Percentiles rank a stretch among this genome's conserved stretches.
phyloP scores from a whole-genome alignment of 1,284 basidiomycete species.

The Porodaedalea pini region DNA sequence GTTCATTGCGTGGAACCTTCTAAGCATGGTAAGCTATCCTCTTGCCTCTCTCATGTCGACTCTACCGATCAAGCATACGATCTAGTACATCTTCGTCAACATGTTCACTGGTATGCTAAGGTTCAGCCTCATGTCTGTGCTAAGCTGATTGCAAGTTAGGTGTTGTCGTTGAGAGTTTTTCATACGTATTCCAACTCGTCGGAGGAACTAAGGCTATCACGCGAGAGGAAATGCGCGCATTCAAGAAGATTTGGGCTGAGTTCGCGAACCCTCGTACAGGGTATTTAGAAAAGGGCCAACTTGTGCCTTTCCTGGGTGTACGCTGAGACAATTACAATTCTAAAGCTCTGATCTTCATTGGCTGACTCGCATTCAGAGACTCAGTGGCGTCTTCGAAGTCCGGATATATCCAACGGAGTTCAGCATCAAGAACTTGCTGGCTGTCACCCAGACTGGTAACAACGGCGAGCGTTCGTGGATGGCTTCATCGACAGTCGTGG shows the following conservation, averaged over 20 bases:
- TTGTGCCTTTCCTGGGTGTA: constrained; percentile 82
- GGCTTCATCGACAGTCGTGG: constrained; percentile 29
- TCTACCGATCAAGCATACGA: constrained; percentile 7
- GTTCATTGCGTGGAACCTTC: constrained; percentile 95
- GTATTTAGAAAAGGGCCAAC: constrained; percentile 67
- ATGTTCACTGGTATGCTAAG: constrained; percentile 75
- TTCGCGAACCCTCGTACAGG: constrained; percentile 80
- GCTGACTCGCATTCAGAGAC: constrained; percentile 44
- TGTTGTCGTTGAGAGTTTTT: constrained; percentile 96
- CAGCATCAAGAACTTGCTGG: constrained; percentile 57
- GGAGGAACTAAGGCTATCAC: constrained; percentile 83
- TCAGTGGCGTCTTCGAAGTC: constrained; percentile 82
- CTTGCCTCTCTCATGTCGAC: not conserved
- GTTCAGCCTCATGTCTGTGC: not conserved
- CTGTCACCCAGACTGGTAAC: constrained; percentile 39
- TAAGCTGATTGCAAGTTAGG: constrained; percentile 35
- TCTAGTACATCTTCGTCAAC: constrained; percentile 90
- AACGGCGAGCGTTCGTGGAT: constrained; percentile 22
- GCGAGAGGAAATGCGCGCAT: constrained; percentile 86
- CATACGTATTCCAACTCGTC: constrained; percentile 89
- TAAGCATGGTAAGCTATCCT: constrained; percentile 78
- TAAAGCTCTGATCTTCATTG: not conserved
- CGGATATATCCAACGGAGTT: constrained; percentile 75
- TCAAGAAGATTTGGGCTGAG: constrained; percentile 93
- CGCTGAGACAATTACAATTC: constrained; percentile 33